Evolutionary conservation across 768 basidiomycete species (phyloP), one percentile per base, ranked within the genome.

Genomic region (Termitomyces sp.): DNA sequence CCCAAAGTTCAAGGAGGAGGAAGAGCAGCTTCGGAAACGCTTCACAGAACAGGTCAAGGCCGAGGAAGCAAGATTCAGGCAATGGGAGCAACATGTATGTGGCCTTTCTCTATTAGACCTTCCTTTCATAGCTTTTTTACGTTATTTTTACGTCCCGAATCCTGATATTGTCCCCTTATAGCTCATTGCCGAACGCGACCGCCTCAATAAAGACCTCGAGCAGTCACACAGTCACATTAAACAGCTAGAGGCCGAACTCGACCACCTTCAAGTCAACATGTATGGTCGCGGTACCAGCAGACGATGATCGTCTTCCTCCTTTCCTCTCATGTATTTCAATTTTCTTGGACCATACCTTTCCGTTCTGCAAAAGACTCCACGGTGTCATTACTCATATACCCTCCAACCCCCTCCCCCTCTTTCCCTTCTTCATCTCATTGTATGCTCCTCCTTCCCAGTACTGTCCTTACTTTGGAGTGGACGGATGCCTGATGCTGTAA

Each of bases 1-100:
- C 73, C 96, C 97, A 65, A 98, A 98, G 75, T 99, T 96, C 86
- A 95, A 95, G 79, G 97, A 98, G 72, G 97, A 99, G 76, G 96
- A 99, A 72, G 97, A 99, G 73, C 81, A 86, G 57, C 84, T 98
- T 59, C 82, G 96, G 68, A 98, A 95, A 80, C 85, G 94, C 60
- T 99, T 99, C 76, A 99, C 97, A 30, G 97, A 99, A 74, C 97
- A 99, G 77, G 97, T 99, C 82, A 99, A 99, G 79, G 80, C 92
- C 56, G 97, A 99, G 78, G 97, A 99, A 70, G 82, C 91, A 12
- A 81, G 97, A 59, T 99, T 99, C 82, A 86, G 97, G 71, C 94
- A 98, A 64, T 99, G 97, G 97, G 97, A 98, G 71, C 93, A 96
- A 75, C 94, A 97, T 73, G 93, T 95, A 70, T 66, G 89, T 80